A percentile compares a stretch with the other conserved stretches of the same genome.
Conservation (phyloP, 192 early-diverging fungal species). For the Gaertneriomyces semiglobifer region DNA sequence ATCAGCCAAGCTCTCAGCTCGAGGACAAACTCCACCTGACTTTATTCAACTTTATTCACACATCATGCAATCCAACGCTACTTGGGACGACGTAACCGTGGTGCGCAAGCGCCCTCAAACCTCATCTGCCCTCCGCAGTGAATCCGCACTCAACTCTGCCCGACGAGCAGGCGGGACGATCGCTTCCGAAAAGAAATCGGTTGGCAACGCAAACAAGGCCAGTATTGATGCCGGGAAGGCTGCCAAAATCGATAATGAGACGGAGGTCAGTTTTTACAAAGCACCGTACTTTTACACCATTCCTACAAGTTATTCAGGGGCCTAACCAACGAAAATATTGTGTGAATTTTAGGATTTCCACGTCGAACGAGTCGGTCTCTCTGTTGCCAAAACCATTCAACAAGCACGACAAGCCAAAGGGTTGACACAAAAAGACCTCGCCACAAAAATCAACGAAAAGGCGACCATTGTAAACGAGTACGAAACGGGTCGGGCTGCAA, state of each 20-base stretch:
- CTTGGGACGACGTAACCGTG: constrained; percentile 74
- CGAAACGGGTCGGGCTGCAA: constrained; percentile 73
- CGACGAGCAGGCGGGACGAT: constrained; percentile 67
- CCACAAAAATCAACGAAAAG: constrained; percentile 89
- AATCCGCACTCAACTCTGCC: constrained; percentile 71
- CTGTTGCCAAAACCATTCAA: constrained; percentile 78
- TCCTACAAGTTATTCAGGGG: too few relatives aligned
- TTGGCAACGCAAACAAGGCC: constrained; percentile 29
- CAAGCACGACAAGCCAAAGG: constrained; percentile 70
- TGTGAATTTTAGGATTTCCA: constrained; percentile 43
- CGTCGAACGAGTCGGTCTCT: constrained; percentile 56
- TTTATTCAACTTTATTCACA: neutral
- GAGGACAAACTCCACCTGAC: too few relatives aligned
- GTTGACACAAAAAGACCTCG: constrained; percentile 86
- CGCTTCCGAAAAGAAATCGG: constrained; percentile 71
- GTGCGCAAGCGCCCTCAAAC: constrained; percentile 70
- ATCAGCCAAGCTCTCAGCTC: too few relatives aligned
- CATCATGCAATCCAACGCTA: constrained; percentile 28
- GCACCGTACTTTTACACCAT: too few relatives aligned
- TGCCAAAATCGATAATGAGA: constrained; percentile 83
- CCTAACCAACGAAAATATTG: neutral
- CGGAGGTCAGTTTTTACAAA: constrained; percentile 57
- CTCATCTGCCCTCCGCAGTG: constrained; percentile 50
- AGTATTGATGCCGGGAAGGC: constrained; percentile 54
- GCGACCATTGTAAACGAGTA: constrained; percentile 87